phyloP scores from a whole-genome alignment of 441 rosid genomes.

The Adansonia madagascariensis region DNA sequence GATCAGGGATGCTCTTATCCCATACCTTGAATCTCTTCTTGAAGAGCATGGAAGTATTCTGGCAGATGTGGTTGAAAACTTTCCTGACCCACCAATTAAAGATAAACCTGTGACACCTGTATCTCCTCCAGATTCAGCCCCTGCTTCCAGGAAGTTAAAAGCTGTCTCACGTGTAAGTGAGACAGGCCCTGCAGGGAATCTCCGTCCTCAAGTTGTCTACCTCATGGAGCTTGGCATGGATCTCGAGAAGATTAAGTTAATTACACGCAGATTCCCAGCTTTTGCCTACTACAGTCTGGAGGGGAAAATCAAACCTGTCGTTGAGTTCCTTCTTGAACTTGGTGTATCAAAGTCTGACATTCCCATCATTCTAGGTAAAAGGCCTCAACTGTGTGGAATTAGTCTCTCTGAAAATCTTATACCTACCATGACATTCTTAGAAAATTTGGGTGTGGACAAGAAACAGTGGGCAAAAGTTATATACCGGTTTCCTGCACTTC shows the following conservation, averaged over 20 bases:
- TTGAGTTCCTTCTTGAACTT: conserved; percentile 71
- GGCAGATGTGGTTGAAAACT: conserved; percentile 58
- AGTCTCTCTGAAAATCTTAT: conserved; percentile 64
- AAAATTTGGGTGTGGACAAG: conserved; percentile 70
- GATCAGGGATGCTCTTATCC: conserved; percentile 70
- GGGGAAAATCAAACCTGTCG: conserved; percentile 71
- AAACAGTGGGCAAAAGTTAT: conserved; percentile 76
- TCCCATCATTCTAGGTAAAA: conserved; percentile 54
- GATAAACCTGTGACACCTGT: conserved; percentile 36
- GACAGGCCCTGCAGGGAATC: conserved; percentile 51
- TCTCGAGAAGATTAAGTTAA: conserved; percentile 70
- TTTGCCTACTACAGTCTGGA: conserved; percentile 74
- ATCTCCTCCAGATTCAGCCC: conserved; percentile 33
- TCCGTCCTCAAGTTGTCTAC: conserved; percentile 63
- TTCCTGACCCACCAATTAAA: conserved; percentile 55
- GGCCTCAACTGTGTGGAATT: conserved; percentile 77
- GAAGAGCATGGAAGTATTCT: conserved; percentile 57
- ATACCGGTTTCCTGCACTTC: conserved; percentile 64
- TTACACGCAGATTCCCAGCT: conserved; percentile 60
- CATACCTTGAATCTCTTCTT: conserved; percentile 66
- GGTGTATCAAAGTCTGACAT: conserved; percentile 67
- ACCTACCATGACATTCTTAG: conserved; percentile 73
- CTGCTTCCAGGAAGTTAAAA: conserved; percentile 47
- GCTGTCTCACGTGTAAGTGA: conserved; percentile 64
- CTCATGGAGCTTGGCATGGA: conserved; percentile 72